Evolutionary conservation across 139 green algal species (phyloP).

Genomic region (Deuterostichococcus epilithicus): DNA sequence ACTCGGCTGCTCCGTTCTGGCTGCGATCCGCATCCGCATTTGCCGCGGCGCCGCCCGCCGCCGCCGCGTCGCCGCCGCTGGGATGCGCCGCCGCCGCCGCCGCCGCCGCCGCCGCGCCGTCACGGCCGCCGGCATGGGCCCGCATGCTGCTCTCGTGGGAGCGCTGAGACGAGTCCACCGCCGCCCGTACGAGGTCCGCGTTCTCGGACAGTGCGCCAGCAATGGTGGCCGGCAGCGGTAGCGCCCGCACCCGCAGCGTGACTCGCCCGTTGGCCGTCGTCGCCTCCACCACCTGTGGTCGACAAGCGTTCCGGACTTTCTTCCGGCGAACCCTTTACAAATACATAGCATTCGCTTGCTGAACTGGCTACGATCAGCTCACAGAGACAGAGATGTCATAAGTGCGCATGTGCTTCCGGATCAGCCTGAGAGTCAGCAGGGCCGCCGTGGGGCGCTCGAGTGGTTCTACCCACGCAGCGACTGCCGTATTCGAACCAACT

Average conservation of each 20-base stretch:
- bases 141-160: neutral
- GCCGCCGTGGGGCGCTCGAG: too few relatives aligned
- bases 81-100: constrained; percentile 1
- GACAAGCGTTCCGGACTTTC: too few relatives aligned
- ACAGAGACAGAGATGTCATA: too few relatives aligned
- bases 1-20: constrained; percentile 4
- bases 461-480: too few relatives aligned
- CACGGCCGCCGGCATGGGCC: neutral
- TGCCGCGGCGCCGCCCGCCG: constrained; percentile 3
- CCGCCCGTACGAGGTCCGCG: constrained; percentile 36
- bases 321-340: too few relatives aligned
- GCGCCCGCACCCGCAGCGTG: constrained; percentile 65
- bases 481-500: too few relatives aligned
- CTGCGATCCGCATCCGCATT: neutral
- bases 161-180: neutral
- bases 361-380: too few relatives aligned
- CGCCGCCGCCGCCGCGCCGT: neutral
- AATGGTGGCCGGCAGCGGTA: constrained; percentile 50
- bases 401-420: too few relatives aligned
- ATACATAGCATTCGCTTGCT: too few relatives aligned
- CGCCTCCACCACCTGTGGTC: constrained; percentile 62
- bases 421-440: too few relatives aligned
- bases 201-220: constrained; percentile 58
- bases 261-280: constrained; percentile 64
- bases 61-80: neutral